Percentiles rank a stretch among this genome's conserved stretches.
Conservation (phyloP, 106 monocot genomes). For the Dioscorea alata region DNA sequence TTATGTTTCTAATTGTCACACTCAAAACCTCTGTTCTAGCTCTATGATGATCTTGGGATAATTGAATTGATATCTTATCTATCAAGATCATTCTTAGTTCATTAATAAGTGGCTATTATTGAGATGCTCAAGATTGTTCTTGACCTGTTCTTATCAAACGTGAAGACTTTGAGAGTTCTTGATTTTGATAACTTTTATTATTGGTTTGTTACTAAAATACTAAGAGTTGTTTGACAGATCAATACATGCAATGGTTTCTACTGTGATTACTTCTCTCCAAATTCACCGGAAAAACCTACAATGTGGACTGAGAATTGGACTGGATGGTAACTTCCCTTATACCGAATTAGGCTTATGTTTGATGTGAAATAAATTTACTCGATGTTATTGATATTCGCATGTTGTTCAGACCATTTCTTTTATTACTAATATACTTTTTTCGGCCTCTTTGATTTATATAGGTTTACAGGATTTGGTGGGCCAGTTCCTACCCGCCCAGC, state of each 20-base stretch:
- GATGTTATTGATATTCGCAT: neutral
- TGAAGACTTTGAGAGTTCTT: too few relatives aligned
- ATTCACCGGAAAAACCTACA: conserved; percentile 67
- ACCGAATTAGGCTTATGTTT: too few relatives aligned
- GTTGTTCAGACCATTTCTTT: neutral
- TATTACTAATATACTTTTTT: neutral
- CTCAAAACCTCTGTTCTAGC: too few relatives aligned
- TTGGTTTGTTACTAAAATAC: too few relatives aligned
- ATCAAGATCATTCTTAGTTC: too few relatives aligned
- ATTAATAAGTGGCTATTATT: too few relatives aligned
- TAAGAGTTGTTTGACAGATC: conserved; percentile 38
- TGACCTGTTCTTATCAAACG: too few relatives aligned
- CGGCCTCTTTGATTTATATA: conserved; percentile 13
- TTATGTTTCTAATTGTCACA: neutral
- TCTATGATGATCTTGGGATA: too few relatives aligned
- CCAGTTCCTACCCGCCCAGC: conserved; percentile 83
- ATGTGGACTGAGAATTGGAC: conserved; percentile 98
- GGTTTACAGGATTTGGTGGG: conserved; percentile 88
- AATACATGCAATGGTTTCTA: conserved; percentile 97
- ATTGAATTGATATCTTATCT: too few relatives aligned
- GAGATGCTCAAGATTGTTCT: too few relatives aligned
- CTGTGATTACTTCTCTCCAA: conserved; percentile 74
- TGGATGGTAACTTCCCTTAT: conserved; percentile 52
- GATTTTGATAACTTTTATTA: neutral
- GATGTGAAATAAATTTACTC: neutral